Evolutionary conservation across 495 filamentous ascomycete species (phyloP), one percentile per base, ranked within the genome.

Genomic region (Paragyromitra xinjiangensis): DNA sequence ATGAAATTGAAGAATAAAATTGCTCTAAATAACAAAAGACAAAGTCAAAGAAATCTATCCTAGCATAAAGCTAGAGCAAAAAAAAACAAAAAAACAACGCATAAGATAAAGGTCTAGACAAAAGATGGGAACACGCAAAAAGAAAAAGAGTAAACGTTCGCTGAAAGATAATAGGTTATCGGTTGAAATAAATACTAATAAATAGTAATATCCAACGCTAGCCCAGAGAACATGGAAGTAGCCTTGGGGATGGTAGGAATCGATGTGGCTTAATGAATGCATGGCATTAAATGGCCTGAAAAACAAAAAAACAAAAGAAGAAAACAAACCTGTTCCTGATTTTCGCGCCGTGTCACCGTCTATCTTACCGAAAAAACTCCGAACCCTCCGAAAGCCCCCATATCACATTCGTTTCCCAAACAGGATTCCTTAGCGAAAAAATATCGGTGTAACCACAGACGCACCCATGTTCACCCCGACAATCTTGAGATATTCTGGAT

Each of bases 351-450:
- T 44, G 55, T 26, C 24, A 51, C 48, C 53, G 44, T 48, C 8
- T 39, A 69, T 12, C 55, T 22, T 6, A 14, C 12, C 26, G 26
- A 29, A 44, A 51, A 45, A 75, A 59, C 40, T 69, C 24, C 39
- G n/a, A 37, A 37, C 19, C 19, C 19, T 22, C 39, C 14, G n/a
- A 59, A 74, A 70, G 64, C 58, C 39, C n/a, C n/a, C 51, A 53
- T 7, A 9, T 19, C 45, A 12, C 42, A 64, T 69, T 26, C 58
- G 1, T 40, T 65, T 65, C 70, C 56, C 70, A 40, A 77, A 75
- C 29, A 40, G 50, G 71, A 58, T 58, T 5, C 19, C 39, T 78
- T 71, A 71, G 73, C 29, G 65, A 77, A 48, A 56, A 63, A 71
- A 55, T 66, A 37, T 11, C 12, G 48, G 64, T 71, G 75, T 63